These are phyloP conservation scores for Podaxis sp. DNA, from an alignment of 768 basidiomycete genomes.

Conservation along the genomic window DNA sequence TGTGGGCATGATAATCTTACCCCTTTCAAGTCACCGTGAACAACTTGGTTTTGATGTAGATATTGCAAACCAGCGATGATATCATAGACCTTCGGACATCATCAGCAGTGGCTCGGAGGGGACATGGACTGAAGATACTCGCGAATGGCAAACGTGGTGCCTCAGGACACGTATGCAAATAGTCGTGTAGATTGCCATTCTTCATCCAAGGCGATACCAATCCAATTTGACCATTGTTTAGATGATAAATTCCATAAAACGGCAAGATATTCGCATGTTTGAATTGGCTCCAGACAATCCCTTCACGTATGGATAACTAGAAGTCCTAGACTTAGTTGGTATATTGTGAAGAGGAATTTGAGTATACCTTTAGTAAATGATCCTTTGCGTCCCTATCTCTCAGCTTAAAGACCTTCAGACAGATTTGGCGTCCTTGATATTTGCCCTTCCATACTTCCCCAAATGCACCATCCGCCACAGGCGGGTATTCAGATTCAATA, in stretches of 20 bases:
- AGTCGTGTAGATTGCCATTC: slow-evolving; percentile 13
- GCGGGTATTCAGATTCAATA: not conserved
- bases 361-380: slow-evolving; percentile 22
- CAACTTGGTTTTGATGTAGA: slow-evolving; percentile 17
- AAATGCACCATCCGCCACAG: slow-evolving; percentile 15
- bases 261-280: slow-evolving; percentile 11
- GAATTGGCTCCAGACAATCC: slow-evolving; percentile 15
- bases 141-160: not conserved
- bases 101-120: not conserved
- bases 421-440: slow-evolving; percentile 21
- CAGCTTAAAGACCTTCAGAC: slow-evolving; percentile 24
- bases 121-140: not conserved
- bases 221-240: not conserved
- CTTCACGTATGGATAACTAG: slow-evolving; percentile 13
- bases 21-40: slow-evolving; percentile 23
- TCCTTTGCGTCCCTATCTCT: slow-evolving; percentile 20
- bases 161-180: not conserved
- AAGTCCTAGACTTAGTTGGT: too few species aligned
- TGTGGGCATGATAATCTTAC: slow-evolving; percentile 8
- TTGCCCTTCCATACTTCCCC: slow-evolving; percentile 28
- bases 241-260: slow-evolving; percentile 15
- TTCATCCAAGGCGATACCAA: slow-evolving; percentile 19
- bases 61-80: slow-evolving; percentile 18
- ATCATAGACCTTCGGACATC: slow-evolving; percentile 6
- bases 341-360: too few species aligned